Evolutionary conservation across 208 protist species (phyloP).

Genomic region (Acanthamoeba quina): DNA sequence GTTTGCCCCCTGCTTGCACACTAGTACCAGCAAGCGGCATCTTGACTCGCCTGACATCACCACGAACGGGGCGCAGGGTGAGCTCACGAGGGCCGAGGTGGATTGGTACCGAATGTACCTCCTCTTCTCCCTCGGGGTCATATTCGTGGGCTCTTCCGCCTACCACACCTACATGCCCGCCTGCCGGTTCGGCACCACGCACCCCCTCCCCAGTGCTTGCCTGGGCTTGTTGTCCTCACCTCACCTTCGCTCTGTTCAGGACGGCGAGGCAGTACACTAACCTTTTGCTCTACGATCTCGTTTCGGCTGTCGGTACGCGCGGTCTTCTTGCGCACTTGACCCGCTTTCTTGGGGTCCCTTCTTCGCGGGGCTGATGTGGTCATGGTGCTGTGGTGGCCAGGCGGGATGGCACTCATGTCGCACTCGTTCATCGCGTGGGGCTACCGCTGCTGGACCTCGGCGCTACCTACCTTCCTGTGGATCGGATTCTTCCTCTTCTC

Average conservation of each 20-base stretch:
- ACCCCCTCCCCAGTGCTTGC: not conserved
- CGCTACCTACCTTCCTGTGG: not conserved
- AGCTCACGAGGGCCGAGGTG: not conserved
- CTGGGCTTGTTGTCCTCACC: not conserved
- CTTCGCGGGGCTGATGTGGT: not conserved
- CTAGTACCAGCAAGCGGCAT: not conserved
- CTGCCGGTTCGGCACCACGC: not conserved
- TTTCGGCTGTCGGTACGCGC: conserved; percentile 36
- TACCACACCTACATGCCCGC: conserved; percentile 74
- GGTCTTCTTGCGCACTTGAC: not conserved
- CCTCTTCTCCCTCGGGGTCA: not conserved
- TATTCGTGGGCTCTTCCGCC: conserved; percentile 40
- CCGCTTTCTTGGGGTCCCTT: not conserved
- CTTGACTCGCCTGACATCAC: not conserved
- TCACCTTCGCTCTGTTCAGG: not conserved
- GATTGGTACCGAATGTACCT: conserved; percentile 7
- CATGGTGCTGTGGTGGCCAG: not conserved
- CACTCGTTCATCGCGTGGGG: conserved; percentile 67
- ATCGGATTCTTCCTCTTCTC: conserved; percentile 60
- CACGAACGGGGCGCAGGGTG: not conserved
- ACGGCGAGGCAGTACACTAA: conserved; percentile 49
- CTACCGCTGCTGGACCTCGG: conserved; percentile 65
- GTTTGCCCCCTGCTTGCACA: not conserved
- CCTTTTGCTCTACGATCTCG: conserved; percentile 39
- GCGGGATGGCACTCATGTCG: conserved; percentile 54